These are phyloP conservation scores for Mimosa pudica DNA, from an alignment of 306 rosid genomes.

Conservation along the genomic window DNA sequence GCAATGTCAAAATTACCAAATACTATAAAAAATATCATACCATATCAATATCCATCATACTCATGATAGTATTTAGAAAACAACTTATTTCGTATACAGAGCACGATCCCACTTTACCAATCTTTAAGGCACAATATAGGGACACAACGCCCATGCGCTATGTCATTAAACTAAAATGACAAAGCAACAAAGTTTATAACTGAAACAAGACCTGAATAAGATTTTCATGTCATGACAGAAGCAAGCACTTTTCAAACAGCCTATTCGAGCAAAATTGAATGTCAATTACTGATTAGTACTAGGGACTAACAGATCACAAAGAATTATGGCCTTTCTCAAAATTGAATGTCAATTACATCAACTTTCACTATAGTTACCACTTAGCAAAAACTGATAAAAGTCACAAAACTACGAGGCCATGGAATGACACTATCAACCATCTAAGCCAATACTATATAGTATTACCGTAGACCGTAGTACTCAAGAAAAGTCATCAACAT, in stretches of 20 bases:
- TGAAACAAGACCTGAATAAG: not conserved
- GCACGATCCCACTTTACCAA: slow-evolving; percentile 16
- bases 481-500: not conserved
- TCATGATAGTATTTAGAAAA: not conserved
- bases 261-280: slow-evolving; percentile 19
- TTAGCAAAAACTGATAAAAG: not conserved
- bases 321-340: slow-evolving; percentile 1
- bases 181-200: not conserved
- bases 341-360: not conserved
- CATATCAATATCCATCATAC: slow-evolving; percentile 7
- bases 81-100: not conserved
- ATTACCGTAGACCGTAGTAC: not conserved
- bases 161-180: slow-evolving; percentile 15
- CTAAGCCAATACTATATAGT: not conserved
- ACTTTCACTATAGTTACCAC: not conserved
- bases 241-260: slow-evolving; percentile 6
- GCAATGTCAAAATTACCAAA: slow-evolving; percentile 33
- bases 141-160: slow-evolving; percentile 2
- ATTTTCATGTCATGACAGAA: not conserved
- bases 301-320: slow-evolving; percentile 6
- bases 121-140: not conserved
- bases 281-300: slow-evolving; percentile 5
- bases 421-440: slow-evolving; percentile 4
- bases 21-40: not conserved
- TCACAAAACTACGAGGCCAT: not conserved